These are phyloP conservation scores for Emergomyces orientalis DNA, from an alignment of 2,329 filamentous ascomycete genomes.

Conservation along the genomic window DNA sequence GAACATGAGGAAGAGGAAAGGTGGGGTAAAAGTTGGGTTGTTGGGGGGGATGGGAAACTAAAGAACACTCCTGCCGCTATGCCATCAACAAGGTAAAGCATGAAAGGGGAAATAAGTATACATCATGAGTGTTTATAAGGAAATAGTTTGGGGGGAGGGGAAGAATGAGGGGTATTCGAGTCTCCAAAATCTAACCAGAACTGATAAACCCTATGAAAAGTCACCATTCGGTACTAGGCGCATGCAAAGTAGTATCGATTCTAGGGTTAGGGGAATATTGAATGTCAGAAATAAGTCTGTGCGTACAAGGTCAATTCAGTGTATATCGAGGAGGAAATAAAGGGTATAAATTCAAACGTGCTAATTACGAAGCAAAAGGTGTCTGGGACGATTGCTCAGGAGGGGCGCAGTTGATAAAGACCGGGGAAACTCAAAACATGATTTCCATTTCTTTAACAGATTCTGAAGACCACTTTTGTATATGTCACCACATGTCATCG, in stretches of 20 bases:
- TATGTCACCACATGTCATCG: constrained; percentile 41
- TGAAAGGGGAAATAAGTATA: neutral
- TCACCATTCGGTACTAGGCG: neutral
- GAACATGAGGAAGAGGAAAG: neutral
- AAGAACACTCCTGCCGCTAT: constrained; percentile 15
- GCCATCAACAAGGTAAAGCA: constrained; percentile 10
- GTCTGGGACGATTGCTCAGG: neutral
- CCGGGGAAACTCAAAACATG: neutral
- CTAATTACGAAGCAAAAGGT: neutral
- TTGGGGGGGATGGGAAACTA: neutral
- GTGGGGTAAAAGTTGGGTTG: neutral
- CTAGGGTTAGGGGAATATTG: neutral
- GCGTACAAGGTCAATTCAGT: neutral
- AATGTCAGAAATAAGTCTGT: neutral
- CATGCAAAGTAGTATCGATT: neutral
- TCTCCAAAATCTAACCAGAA: constrained; percentile 4
- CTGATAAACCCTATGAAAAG: neutral
- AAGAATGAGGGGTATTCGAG: neutral
- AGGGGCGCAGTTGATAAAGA: neutral
- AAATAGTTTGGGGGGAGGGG: neutral
- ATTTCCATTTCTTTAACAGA: neutral
- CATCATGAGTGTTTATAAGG: neutral
- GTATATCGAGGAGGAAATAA: neutral
- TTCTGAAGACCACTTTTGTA: neutral
- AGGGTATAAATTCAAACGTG: constrained; percentile 1